These are phyloP conservation scores for Mycena albidolilacea DNA, from an alignment of 768 basidiomycete species.

Conservation along the genomic window DNA sequence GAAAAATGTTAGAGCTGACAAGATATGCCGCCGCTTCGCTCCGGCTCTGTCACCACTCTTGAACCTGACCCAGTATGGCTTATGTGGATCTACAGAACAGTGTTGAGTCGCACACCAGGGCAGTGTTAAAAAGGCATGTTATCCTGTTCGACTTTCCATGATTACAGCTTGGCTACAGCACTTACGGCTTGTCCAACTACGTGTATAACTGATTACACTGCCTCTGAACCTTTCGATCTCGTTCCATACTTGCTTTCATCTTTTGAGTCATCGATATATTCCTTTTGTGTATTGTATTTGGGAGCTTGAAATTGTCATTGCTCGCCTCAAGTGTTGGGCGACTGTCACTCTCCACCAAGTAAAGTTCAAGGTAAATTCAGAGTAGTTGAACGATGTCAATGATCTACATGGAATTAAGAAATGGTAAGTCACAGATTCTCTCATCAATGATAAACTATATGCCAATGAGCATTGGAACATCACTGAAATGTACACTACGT, in stretches of 20 bases:
- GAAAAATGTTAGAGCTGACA: too few relatives aligned
- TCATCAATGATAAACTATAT: too few relatives aligned
- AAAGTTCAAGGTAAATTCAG: not conserved
- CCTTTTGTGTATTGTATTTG: not conserved
- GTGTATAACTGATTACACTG: not conserved
- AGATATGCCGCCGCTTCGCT: not conserved
- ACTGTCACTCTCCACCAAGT: not conserved
- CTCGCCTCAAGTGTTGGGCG: not conserved
- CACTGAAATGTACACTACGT: too few relatives aligned
- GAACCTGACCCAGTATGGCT: not conserved
- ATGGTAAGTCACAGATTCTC: not conserved
- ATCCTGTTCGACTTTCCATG: too few relatives aligned
- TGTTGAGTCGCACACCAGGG: not conserved
- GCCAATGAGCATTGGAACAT: too few relatives aligned
- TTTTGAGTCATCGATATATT: not conserved
- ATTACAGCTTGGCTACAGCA: not conserved
- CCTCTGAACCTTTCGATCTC: not conserved
- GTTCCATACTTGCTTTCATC: not conserved
- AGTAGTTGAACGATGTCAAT: slow-evolving; percentile 1
- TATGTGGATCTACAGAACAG: not conserved
- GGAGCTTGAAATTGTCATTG: not conserved
- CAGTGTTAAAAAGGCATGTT: too few relatives aligned
- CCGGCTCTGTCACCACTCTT: not conserved
- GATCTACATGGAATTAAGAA: not conserved
- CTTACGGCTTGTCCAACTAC: not conserved